phyloP scores from a whole-genome alignment of 163 green algal species.

The Coccomyxa subellipsoidea region DNA sequence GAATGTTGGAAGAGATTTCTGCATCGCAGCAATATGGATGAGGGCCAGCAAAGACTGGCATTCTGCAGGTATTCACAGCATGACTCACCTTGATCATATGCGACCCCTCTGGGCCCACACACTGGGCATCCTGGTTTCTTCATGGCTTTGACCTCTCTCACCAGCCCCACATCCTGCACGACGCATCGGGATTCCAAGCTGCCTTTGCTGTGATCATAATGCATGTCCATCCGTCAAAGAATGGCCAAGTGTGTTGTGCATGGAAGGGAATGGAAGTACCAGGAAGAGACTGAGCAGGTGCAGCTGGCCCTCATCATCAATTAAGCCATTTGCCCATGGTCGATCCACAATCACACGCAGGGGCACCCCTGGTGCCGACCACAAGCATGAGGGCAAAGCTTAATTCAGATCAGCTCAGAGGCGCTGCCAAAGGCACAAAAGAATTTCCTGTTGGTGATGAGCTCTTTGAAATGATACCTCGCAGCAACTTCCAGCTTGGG shows the following conservation, averaged over 20 bases:
- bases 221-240: too few species aligned
- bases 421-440: too few species aligned
- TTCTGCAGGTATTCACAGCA: background rate
- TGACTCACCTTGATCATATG: background rate
- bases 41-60: too few species aligned
- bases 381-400: background rate
- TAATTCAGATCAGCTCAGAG: too few species aligned
- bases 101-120: background rate
- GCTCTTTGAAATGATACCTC: too few species aligned
- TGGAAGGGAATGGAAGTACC: background rate
- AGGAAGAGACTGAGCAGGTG: background rate
- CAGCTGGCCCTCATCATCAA: background rate
- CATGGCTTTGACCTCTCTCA: background rate
- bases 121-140: background rate
- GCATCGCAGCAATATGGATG: too few species aligned
- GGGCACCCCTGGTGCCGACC: background rate
- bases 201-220: too few species aligned
- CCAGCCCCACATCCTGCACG: background rate
- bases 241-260: background rate
- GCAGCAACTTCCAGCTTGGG: background rate
- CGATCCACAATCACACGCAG: background rate
- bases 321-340: constrained; percentile 2
- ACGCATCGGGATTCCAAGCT: too few species aligned
- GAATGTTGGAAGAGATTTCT: too few species aligned
- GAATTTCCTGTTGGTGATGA: too few species aligned